Base-by-base conservation (phyloP, 2,329 filamentous ascomycete genomes). In the Penicillium sp. region DNA sequence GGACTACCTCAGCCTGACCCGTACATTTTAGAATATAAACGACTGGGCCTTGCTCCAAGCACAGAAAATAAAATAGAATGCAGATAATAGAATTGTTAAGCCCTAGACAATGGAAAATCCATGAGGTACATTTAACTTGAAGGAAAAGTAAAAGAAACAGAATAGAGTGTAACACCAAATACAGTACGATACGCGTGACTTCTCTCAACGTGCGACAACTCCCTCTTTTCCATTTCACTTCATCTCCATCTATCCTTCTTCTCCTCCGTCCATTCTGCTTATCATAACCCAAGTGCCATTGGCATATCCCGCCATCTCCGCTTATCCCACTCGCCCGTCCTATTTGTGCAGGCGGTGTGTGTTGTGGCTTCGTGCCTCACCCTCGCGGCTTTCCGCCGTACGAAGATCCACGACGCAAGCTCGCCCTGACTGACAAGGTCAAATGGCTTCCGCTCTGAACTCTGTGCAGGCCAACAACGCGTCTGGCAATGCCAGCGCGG, bases 381-480 rank as follows among this genome's bases (percentile, higher is more conserved):
- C 60, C 64, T 62, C 55, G 64, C 67, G 61, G 65, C 68, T 69
- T 67, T 66, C 63, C 66, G 67, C 69, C 69, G 67, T 70, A 67
- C 59, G 56, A 65, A 65, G 63, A 68, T 65, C 65, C 61, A 70
- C 70, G 65, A 68, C 67, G 61, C 62, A 62, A 70, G 68, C 65
- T 66, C 62, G 61, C 54, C 63, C 60, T 65, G 57, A 63, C 62
- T 64, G 58, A 60, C 61, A 59, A 53, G 67, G 62, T 66, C 65
- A 67, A 63, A 77, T 77, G 74, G 70, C 74, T 68, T 76, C 73
- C 39, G 68, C 73, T 51, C 58, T 72, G 59, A 75, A 73, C 59
- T 69, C 73, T 42, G 53, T 66, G 50, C 60, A 72, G 48, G 67
- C 69, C 58, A 75, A 68, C 60, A 71, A 63, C 59, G 64, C 72